These are phyloP conservation scores for Phoenix dactylifera DNA, from an alignment of 176 grass and related monocot genomes.

Conservation along the genomic window DNA sequence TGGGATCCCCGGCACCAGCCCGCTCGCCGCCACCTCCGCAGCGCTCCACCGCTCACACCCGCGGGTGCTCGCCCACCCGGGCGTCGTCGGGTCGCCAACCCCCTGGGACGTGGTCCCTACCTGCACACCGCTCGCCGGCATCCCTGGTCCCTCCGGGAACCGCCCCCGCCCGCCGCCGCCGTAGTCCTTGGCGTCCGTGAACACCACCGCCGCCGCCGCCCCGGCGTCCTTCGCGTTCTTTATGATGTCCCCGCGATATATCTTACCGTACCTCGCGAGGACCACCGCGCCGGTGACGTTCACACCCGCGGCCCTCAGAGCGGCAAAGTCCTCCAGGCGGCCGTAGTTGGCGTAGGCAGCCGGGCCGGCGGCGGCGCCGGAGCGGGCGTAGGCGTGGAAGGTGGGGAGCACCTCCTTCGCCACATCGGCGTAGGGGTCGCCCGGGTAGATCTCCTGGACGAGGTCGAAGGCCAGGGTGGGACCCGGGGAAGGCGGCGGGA, in stretches of 20 bases:
- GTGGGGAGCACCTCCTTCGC: conserved; percentile 49
- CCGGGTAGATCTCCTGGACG: conserved; percentile 49
- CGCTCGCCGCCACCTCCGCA: conserved; percentile 40
- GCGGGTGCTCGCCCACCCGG: conserved; percentile 52
- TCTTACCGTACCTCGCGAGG: conserved; percentile 54
- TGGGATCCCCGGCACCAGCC: conserved; percentile 56
- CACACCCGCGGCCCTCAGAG: conserved; percentile 40
- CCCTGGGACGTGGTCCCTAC: conserved; percentile 51
- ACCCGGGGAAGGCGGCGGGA: neutral
- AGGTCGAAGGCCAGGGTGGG: conserved; percentile 32
- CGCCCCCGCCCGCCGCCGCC: conserved; percentile 14
- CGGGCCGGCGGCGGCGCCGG: conserved; percentile 57
- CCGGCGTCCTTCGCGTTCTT: conserved; percentile 57
- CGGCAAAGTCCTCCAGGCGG: conserved; percentile 58
- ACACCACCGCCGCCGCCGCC: conserved; percentile 56
- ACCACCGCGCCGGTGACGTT: conserved; percentile 64
- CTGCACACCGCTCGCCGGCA: conserved; percentile 75
- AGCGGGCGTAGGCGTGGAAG: conserved; percentile 68
- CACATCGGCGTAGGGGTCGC: conserved; percentile 32
- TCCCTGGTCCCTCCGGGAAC: conserved; percentile 66
- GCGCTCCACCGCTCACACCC: conserved; percentile 58
- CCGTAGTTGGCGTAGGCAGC: conserved; percentile 82
- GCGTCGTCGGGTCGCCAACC: conserved; percentile 66
- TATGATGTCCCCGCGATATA: conserved; percentile 81
- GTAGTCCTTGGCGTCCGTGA: conserved; percentile 81